Conservation (phyloP, 768 basidiomycete genomes). For the Sutorius australiensis region DNA sequence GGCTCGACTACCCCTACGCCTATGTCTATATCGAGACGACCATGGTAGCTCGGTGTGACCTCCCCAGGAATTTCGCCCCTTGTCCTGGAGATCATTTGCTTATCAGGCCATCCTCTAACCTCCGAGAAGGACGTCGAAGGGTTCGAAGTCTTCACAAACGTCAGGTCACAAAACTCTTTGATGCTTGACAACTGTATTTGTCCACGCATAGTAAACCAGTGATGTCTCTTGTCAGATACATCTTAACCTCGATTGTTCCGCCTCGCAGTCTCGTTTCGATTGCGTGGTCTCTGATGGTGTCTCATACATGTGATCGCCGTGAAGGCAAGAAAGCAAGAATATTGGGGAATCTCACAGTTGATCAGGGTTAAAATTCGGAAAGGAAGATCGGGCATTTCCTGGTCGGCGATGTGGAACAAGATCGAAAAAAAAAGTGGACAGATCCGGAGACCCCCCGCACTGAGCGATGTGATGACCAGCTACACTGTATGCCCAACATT, state of each 20-base stretch:
- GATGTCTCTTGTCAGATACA: not conserved
- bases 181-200: conserved; percentile 9
- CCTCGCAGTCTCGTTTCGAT: conserved; percentile 3
- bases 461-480: conserved; percentile 39
- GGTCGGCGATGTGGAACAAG: no score
- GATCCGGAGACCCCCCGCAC: conserved; percentile 39
- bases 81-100: not conserved
- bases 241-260: not conserved
- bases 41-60: no score
- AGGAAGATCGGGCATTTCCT: no score
- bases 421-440: conserved; percentile 29
- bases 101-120: not conserved
- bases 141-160: no score
- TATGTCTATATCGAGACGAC: not conserved
- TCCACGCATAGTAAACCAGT: conserved; percentile 6
- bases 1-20: no score
- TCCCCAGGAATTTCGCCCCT: not conserved
- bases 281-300: conserved; percentile 10
- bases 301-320: no score
- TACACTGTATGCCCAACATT: conserved; percentile 40
- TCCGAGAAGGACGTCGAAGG: conserved; percentile 10
- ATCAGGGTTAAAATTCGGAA: no score
- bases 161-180: conserved; percentile 8
- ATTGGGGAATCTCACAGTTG: not conserved
- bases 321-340: not conserved